phyloP scores from a whole-genome alignment of 352 stramenopile species.

The Phytophthora tentaculata region DNA sequence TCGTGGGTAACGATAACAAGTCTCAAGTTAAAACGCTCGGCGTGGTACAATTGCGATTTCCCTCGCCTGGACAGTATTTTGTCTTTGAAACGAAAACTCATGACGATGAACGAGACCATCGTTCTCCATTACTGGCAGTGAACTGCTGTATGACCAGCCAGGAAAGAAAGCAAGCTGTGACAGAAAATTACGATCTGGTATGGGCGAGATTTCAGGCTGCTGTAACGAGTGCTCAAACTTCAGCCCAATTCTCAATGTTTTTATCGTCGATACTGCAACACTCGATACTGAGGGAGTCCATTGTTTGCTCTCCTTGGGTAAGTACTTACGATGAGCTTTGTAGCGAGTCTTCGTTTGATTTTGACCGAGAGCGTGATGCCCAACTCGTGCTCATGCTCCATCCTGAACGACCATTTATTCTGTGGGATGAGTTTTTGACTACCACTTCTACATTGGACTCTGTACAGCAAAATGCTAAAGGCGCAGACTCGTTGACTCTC shows the following conservation, averaged over 20 bases:
- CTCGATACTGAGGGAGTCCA: conserved; percentile 8
- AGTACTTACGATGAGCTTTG: conserved; percentile 8
- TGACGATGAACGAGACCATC: conserved; percentile 4
- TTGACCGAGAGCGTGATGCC: conserved; percentile 25
- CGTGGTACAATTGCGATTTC: conserved; percentile 21
- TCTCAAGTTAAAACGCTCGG: conserved; percentile 5
- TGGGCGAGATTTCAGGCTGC: conserved; percentile 26
- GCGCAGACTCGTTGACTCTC: background rate
- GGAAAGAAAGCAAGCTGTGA: conserved; percentile 16
- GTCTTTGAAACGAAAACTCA: conserved; percentile 14
- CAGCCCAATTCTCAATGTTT: conserved; percentile 33
- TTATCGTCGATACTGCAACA: conserved; percentile 27
- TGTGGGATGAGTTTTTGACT: conserved; percentile 22
- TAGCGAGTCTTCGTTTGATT: conserved; percentile 22
- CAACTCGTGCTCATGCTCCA: conserved; percentile 15
- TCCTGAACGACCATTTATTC: conserved; percentile 19
- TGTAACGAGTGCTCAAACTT: background rate
- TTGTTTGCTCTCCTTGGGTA: conserved; percentile 30
- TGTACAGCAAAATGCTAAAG: background rate
- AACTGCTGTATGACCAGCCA: conserved; percentile 20
- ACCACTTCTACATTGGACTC: background rate
- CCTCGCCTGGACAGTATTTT: conserved; percentile 23
- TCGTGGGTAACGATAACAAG: conserved; percentile 3
- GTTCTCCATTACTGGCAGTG: conserved; percentile 12
- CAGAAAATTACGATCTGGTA: conserved; percentile 11